Conservation (phyloP, 2,329 filamentous ascomycete genomes). For the Cladophialophora psammophila region DNA sequence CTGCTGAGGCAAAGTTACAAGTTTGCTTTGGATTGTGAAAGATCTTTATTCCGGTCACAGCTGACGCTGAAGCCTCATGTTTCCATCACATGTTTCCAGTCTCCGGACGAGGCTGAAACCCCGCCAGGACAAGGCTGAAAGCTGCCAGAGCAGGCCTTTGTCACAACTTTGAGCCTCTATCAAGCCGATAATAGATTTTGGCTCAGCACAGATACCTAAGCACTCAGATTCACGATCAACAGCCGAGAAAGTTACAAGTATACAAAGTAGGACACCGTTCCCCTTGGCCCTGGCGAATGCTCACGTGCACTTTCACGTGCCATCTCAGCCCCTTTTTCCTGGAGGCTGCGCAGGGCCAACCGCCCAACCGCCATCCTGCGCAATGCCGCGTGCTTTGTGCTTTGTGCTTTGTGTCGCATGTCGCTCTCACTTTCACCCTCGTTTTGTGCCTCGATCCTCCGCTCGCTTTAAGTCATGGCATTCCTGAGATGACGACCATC, state of each 20-base stretch:
- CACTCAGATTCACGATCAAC: no score
- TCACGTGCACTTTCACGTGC: slow-evolving; percentile 2
- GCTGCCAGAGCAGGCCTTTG: no score
- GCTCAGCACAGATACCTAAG: no score
- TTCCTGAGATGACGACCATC: slow-evolving; percentile 20
- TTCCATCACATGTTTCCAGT: background rate
- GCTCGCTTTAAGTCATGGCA: slow-evolving; percentile 16
- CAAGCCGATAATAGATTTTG: no score
- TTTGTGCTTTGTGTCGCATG: slow-evolving; percentile 2
- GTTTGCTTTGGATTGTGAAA: background rate
- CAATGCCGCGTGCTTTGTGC: slow-evolving; percentile 4
- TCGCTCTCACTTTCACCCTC: slow-evolving; percentile 9
- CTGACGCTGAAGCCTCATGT: background rate
- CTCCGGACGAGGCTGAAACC: background rate
- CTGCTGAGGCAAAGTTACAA: background rate
- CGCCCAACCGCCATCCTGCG: background rate
- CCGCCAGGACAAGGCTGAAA: background rate
- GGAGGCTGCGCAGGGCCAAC: background rate
- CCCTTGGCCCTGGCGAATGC: no score
- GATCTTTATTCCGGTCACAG: background rate
- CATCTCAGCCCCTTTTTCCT: background rate
- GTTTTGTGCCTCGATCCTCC: background rate
- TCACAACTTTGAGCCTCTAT: no score
- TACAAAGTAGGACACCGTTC: no score
- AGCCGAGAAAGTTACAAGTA: no score